Evolutionary conservation across 768 basidiomycete species (phyloP).

Genomic region (Termitomyces eurrhizus): DNA sequence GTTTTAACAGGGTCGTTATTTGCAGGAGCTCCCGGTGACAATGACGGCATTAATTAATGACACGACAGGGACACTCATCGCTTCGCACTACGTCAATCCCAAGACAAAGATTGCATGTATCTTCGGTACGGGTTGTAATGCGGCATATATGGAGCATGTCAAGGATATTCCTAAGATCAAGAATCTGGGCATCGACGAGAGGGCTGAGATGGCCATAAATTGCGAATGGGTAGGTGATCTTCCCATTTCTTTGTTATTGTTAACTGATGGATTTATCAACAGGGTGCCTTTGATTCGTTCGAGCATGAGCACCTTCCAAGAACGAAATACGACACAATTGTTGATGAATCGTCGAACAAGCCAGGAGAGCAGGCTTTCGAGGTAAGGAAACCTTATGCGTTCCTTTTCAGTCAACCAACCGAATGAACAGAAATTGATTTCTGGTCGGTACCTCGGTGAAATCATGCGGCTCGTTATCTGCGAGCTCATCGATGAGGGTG

Average conservation of each 20-base stretch:
- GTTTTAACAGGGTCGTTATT: not conserved
- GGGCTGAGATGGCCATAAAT: slow-evolving; percentile 87
- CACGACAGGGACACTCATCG: slow-evolving; percentile 96
- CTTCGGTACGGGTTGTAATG: slow-evolving; percentile 98
- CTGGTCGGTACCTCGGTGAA: slow-evolving; percentile 94
- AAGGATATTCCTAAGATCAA: slow-evolving; percentile 83
- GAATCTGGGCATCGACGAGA: slow-evolving; percentile 60
- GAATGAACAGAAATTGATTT: slow-evolving; percentile 78
- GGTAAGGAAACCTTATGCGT: slow-evolving; percentile 34
- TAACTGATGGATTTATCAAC: not conserved
- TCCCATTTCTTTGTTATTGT: not conserved
- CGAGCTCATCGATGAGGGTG: slow-evolving; percentile 95
- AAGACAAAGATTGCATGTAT: slow-evolving; percentile 91
- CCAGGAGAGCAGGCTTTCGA: slow-evolving; percentile 94
- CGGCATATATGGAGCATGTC: slow-evolving; percentile 94
- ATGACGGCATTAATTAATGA: slow-evolving; percentile 93
- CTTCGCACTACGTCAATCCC: slow-evolving; percentile 93
- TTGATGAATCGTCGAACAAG: slow-evolving; percentile 95
- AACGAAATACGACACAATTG: slow-evolving; percentile 89
- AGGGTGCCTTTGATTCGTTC: slow-evolving; percentile 98
- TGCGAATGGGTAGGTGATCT: slow-evolving; percentile 79
- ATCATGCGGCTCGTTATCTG: slow-evolving; percentile 92
- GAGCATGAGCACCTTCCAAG: slow-evolving; percentile 92
- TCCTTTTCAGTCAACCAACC: not conserved
- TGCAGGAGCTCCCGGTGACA: slow-evolving; percentile 76